Conservation (phyloP, 2,329 filamentous ascomycete species). For the Domatiomyces catenatus region DNA sequence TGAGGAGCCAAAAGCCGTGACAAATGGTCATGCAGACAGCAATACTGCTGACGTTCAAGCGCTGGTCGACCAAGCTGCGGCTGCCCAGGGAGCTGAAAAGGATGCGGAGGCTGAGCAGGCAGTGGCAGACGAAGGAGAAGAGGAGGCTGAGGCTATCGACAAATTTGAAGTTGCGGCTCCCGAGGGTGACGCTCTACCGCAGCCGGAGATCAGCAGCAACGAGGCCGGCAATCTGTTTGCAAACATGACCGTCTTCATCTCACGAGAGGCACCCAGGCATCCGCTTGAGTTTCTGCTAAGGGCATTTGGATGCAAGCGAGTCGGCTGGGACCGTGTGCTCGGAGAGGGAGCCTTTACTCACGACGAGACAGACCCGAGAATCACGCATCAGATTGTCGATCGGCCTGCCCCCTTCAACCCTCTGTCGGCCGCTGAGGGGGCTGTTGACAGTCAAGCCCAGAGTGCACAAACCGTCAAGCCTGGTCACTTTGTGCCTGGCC, state of each 20-base stretch:
- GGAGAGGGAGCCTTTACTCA: constrained; percentile 87
- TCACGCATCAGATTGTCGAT: constrained; percentile 94
- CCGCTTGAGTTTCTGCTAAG: constrained; percentile 85
- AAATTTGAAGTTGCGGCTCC: constrained; percentile 76
- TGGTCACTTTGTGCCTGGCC: constrained; percentile 70
- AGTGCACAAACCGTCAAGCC: constrained; percentile 24
- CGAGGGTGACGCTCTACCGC: constrained; percentile 70
- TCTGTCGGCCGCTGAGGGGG: constrained; percentile 30
- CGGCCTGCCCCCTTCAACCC: constrained; percentile 43
- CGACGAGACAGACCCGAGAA: constrained; percentile 69
- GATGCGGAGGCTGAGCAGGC: constrained; percentile 25
- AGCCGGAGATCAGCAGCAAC: constrained; percentile 53
- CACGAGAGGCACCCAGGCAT: constrained; percentile 79
- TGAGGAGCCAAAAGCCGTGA: constrained; percentile 38
- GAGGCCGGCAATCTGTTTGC: constrained; percentile 66
- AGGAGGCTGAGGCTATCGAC: constrained; percentile 51
- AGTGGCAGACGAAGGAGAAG: constrained; percentile 30
- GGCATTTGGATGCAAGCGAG: constrained; percentile 85
- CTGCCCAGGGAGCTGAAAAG: constrained; percentile 14
- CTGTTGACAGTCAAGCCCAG: constrained; percentile 12
- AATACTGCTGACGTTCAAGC: constrained; percentile 54
- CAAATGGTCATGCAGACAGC: constrained; percentile 33
- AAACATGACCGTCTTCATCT: constrained; percentile 80
- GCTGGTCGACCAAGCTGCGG: constrained; percentile 43
- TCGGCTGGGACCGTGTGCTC: constrained; percentile 84